A percentile compares a stretch with the other conserved stretches of the same genome.
phyloP scores from a whole-genome alignment of 2,329 filamentous ascomycete species.

The Phyllosticta paracitricarpa region DNA sequence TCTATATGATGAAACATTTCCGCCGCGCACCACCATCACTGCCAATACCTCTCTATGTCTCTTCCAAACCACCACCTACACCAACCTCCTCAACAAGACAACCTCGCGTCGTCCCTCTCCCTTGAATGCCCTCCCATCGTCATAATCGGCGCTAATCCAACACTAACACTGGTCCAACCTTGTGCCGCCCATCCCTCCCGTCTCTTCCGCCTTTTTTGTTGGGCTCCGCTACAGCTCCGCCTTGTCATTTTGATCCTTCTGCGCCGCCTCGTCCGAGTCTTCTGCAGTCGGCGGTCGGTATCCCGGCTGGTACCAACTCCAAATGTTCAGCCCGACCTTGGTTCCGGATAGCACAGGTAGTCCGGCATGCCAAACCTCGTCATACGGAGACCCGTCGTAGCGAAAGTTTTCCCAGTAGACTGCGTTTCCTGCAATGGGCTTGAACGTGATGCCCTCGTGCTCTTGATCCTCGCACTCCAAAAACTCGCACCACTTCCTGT shows the following conservation, averaged over 20 bases:
- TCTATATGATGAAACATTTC: background rate
- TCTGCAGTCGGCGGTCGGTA: constrained; percentile 1
- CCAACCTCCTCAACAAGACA: background rate
- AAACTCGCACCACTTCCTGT: constrained; percentile 46
- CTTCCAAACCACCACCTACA: background rate
- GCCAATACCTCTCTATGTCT: background rate
- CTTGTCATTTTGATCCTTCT: background rate
- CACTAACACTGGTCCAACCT: background rate
- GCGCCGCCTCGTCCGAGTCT: background rate
- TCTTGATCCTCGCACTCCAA: constrained; percentile 39
- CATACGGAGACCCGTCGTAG: constrained; percentile 44
- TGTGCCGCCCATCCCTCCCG: background rate
- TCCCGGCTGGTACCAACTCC: constrained; percentile 48
- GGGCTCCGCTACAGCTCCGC: constrained; percentile 1
- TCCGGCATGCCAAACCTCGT: constrained; percentile 52
- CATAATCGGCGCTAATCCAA: background rate
- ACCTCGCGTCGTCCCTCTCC: background rate
- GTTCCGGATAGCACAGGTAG: constrained; percentile 45
- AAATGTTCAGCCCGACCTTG: constrained; percentile 55
- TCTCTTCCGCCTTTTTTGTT: background rate
- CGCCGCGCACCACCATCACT: background rate
- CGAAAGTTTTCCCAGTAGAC: constrained; percentile 54
- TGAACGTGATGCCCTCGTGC: constrained; percentile 45
- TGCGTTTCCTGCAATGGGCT: constrained; percentile 47
- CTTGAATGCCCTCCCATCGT: background rate